A percentile compares a stretch with the other conserved stretches of the same genome.
These are phyloP conservation scores for Eragrostis curvula DNA, from an alignment of 176 grass and related monocot genomes.

Conservation along the genomic window DNA sequence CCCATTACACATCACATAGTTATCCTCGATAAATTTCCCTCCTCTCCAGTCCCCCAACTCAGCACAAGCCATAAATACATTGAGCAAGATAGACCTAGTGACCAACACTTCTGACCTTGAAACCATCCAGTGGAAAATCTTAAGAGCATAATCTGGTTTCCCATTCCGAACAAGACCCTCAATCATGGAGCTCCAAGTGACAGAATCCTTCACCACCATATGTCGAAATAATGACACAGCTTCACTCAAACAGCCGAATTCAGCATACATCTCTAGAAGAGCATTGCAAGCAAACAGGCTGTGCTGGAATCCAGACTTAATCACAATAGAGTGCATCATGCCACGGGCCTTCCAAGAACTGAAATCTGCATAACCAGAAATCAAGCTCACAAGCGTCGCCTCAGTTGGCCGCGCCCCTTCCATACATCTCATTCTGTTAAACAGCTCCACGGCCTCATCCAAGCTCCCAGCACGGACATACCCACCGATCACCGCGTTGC, in stretches of 20 bases:
- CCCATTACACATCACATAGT: slow-evolving; percentile 33
- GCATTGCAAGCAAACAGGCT: slow-evolving; percentile 54
- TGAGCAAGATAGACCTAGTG: slow-evolving; percentile 67
- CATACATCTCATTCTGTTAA: slow-evolving; percentile 43
- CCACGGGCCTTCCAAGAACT: slow-evolving; percentile 22
- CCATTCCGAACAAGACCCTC: slow-evolving; percentile 59
- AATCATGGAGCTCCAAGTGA: slow-evolving; percentile 75
- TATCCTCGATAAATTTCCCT: slow-evolving; percentile 70
- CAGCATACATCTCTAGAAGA: slow-evolving; percentile 60
- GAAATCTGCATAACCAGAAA: slow-evolving; percentile 45
- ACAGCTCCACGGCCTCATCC: slow-evolving; percentile 43
- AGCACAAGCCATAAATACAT: slow-evolving; percentile 62
- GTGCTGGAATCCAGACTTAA: slow-evolving; percentile 54
- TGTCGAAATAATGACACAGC: slow-evolving; percentile 52
- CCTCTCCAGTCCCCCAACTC: slow-evolving; percentile 60
- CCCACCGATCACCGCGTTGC: slow-evolving; percentile 64
- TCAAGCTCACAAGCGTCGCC: slow-evolving; percentile 58
- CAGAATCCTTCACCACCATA: slow-evolving; percentile 64
- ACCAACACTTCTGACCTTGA: slow-evolving; percentile 13
- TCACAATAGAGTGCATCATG: slow-evolving; percentile 34
- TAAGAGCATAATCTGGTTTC: slow-evolving; percentile 45
- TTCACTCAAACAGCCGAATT: slow-evolving; percentile 44
- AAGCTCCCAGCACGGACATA: slow-evolving; percentile 40
- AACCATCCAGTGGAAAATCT: slow-evolving; percentile 55
- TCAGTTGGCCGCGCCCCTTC: slow-evolving; percentile 36